Evolutionary conservation across 2,329 filamentous ascomycete species (phyloP).

Genomic region (Raffaelea deltoideospora): DNA sequence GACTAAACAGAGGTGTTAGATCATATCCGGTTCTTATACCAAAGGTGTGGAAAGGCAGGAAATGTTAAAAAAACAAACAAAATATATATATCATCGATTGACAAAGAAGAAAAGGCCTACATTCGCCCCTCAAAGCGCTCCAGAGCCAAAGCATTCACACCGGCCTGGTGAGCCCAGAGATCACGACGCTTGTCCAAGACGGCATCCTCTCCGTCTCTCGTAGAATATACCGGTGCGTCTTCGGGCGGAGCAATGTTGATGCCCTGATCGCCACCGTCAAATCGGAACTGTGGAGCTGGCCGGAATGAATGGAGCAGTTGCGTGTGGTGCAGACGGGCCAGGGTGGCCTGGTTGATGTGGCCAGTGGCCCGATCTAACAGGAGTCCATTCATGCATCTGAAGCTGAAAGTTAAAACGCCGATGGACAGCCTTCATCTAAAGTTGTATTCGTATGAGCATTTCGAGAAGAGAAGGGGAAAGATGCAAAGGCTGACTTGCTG

Average conservation of each 20-base stretch:
- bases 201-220: too few relatives aligned
- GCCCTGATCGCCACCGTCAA: slow-evolving; percentile 44
- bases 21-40: too few relatives aligned
- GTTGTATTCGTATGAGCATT: too few relatives aligned
- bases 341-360: slow-evolving; percentile 43
- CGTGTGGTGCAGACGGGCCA: slow-evolving; percentile 51
- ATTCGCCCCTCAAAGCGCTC: slow-evolving; percentile 70
- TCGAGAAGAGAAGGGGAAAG: neutral
- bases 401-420: too few relatives aligned
- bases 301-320: slow-evolving; percentile 55
- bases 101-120: slow-evolving; percentile 24
- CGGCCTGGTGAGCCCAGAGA: slow-evolving; percentile 56
- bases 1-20: slow-evolving; percentile 23
- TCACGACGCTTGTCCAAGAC: too few relatives aligned
- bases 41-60: too few relatives aligned
- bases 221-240: too few relatives aligned
- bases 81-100: neutral
- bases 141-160: slow-evolving; percentile 64
- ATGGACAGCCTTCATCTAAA: too few relatives aligned
- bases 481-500: neutral
- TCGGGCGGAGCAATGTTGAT: slow-evolving; percentile 14
- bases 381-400: slow-evolving; percentile 49
- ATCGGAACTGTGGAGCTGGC: slow-evolving; percentile 50
- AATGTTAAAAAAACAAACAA: neutral
- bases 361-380: slow-evolving; percentile 64